Base-by-base conservation (phyloP, 345 rosid genomes). In the Moricandia moricandioides region DNA sequence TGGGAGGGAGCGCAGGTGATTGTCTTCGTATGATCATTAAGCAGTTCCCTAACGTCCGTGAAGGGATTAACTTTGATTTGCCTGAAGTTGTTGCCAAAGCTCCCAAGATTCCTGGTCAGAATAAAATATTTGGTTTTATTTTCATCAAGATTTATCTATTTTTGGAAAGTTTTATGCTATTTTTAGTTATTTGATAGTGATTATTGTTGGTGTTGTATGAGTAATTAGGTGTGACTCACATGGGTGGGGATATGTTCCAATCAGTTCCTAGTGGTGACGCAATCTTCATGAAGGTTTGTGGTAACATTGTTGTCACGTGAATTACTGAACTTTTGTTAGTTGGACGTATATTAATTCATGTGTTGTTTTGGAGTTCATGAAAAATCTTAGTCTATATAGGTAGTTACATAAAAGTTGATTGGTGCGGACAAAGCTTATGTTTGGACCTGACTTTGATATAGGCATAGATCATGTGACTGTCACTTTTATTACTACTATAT, bases 1-100 rank as follows among this genome's bases (percentile, higher is more conserved):
- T 93, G 35, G 98, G 97, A 57, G 98, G 98, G 16, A 93, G 98
- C n/a, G 91, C 87, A 7, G 98, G 98, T 27, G 97, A 91, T 81
- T 93, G 96, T 81, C 89, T 93, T 29, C 81, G 83, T 78, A 91
- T 91, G 98, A 93, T 93, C 54, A 17, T 89, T 21, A 12, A 78
- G 3, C 87, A 87, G 16, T 78, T 83, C 75, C 82, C 92, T 2
- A 62, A 56, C 24, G 69, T 93, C 2, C 76, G 76, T 16, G 71
- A 84, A 72, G 98, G 90, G 1, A 80, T 89, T 82, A 93, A 93
- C 79, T 93, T 89, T 67, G 98, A 93, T 70, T 62, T 93, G 81
- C 97, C 94, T 16, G 93, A 88, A 71, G 98, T 93, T 9, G 89
- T 91, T 27, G 94, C 90, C 62, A 84, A 84, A 67, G 97, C 94